phyloP scores from a whole-genome alignment of 352 stramenopile genomes.

The Pythium volutum region DNA sequence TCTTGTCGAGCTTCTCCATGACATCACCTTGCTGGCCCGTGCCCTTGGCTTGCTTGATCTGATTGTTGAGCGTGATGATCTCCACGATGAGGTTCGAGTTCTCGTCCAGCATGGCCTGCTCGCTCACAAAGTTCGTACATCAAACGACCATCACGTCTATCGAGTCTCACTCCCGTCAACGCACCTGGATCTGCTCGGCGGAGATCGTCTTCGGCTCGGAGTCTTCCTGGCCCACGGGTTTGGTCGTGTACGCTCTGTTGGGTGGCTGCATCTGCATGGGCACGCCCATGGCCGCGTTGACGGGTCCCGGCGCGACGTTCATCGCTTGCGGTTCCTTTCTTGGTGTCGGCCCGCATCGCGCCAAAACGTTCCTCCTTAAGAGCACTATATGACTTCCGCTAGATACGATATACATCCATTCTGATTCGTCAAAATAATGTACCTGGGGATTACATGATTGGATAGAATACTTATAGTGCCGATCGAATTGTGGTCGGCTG shows the following conservation, averaged over 20 bases:
- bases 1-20: slow-evolving; percentile 86
- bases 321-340: slow-evolving; percentile 8
- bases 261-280: slow-evolving; percentile 11
- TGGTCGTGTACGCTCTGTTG: slow-evolving; percentile 16
- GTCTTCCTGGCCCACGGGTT: slow-evolving; percentile 31
- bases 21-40: slow-evolving; percentile 71
- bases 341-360: background rate
- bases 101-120: slow-evolving; percentile 84
- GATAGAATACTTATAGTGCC: background rate
- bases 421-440: slow-evolving; percentile 33
- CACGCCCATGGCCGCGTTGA: slow-evolving; percentile 13
- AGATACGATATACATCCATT: slow-evolving; percentile 20
- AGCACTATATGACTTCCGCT: background rate
- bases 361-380: background rate
- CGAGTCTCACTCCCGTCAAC: background rate
- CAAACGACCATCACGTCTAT: background rate
- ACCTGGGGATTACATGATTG: background rate
- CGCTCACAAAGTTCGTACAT: background rate
- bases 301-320: slow-evolving; percentile 6
- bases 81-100: slow-evolving; percentile 86
- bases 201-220: slow-evolving; percentile 62
- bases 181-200: slow-evolving; percentile 82
- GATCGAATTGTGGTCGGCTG: slow-evolving; percentile 22
- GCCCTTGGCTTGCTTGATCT: slow-evolving; percentile 84
- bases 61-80: slow-evolving; percentile 87